These are phyloP conservation scores for Psilocybe mexicana DNA, from an alignment of 1,284 basidiomycete genomes.

Conservation along the genomic window DNA sequence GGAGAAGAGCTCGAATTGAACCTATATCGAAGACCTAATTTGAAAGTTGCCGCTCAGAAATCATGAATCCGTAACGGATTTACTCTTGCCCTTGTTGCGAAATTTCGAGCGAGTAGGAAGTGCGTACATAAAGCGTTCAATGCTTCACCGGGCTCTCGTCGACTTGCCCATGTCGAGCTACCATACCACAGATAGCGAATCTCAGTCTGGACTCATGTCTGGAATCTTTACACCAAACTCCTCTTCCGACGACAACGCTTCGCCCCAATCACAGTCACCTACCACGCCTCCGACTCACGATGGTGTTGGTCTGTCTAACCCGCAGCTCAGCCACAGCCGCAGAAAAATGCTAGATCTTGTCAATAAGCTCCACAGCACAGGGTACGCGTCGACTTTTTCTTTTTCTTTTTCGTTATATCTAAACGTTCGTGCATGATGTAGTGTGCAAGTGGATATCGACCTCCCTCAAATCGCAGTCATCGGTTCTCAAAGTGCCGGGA, in stretches of 20 bases:
- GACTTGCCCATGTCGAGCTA: not conserved
- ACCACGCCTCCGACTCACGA: not conserved
- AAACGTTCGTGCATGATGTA: slow-evolving; percentile 27
- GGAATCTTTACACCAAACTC: no score
- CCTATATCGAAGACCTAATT: no score
- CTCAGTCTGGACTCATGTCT: not conserved
- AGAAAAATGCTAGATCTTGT: slow-evolving; percentile 51
- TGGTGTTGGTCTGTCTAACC: slow-evolving; percentile 47
- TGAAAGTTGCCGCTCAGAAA: no score
- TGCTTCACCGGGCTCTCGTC: no score
- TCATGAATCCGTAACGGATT: no score
- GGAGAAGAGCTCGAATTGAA: no score
- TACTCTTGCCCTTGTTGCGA: no score
- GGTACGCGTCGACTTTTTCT: slow-evolving; percentile 49
- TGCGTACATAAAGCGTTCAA: no score
- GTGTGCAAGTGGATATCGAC: slow-evolving; percentile 67
- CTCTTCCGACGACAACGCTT: not conserved
- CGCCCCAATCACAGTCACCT: no score
- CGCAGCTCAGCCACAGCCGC: slow-evolving; percentile 34
- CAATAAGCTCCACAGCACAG: slow-evolving; percentile 56
- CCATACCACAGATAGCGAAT: not conserved
- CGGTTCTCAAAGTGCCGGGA: slow-evolving; percentile 69
- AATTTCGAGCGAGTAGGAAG: no score
- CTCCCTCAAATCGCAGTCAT: slow-evolving; percentile 70
- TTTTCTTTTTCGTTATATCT: slow-evolving; percentile 26